Conservation (phyloP, 2,329 filamentous ascomycete genomes). For the Xylariaceae sp. region DNA sequence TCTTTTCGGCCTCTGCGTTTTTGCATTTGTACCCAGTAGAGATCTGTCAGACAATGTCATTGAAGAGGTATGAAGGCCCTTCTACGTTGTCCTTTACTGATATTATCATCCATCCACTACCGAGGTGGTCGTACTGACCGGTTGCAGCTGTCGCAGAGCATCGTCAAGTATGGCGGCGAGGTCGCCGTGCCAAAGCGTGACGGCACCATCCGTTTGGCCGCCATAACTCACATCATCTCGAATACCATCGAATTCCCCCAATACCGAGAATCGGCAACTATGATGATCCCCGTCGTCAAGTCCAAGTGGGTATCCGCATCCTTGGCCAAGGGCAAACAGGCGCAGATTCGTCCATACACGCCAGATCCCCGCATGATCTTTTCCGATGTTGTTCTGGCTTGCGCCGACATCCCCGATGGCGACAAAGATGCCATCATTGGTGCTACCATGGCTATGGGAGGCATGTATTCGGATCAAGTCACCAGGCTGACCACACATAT, state of each 20-base stretch:
- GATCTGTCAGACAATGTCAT: slow-evolving; percentile 25
- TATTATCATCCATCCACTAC: neutral
- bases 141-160: slow-evolving; percentile 38
- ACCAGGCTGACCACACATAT: slow-evolving; percentile 79
- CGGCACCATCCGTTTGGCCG: slow-evolving; percentile 43
- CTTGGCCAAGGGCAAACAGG: slow-evolving; percentile 61
- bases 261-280: slow-evolving; percentile 66
- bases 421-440: slow-evolving; percentile 92
- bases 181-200: slow-evolving; percentile 44
- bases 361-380: slow-evolving; percentile 90
- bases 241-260: slow-evolving; percentile 87
- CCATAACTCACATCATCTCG: slow-evolving; percentile 54
- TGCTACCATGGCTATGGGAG: slow-evolving; percentile 83
- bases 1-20: slow-evolving; percentile 28
- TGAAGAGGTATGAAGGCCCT: slow-evolving; percentile 23
- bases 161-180: slow-evolving; percentile 46
- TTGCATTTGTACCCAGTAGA: slow-evolving; percentile 26
- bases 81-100: neutral
- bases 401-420: slow-evolving; percentile 73
- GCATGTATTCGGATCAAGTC: slow-evolving; percentile 67
- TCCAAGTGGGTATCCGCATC: slow-evolving; percentile 73
- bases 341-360: slow-evolving; percentile 76
- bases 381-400: slow-evolving; percentile 74
- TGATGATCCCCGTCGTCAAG: slow-evolving; percentile 79
- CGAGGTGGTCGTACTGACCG: slow-evolving; percentile 9